Base-by-base conservation (phyloP, 371 early-diverging fungal species). In the Syncephalis fuscata region DNA sequence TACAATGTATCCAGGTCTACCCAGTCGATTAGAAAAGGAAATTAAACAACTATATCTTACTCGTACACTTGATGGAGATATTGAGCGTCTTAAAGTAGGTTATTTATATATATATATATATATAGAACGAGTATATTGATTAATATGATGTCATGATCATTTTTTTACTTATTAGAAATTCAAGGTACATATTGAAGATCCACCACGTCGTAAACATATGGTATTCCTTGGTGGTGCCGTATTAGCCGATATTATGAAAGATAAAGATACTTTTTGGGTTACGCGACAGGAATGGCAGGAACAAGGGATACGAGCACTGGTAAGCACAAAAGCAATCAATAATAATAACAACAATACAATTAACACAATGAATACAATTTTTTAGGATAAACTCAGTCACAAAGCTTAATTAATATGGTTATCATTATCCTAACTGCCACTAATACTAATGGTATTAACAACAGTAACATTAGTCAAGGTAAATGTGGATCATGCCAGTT, bases 211-310 rank as follows among this genome's bases (percentile, higher is more conserved):
- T 64, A 91, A 86, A 65, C 95, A 97, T 63, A 90, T 92, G 83
- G 98, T 97, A 9, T 97, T 92, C 69, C 66, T 92, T 48, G 98
- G 98, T 60, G 98, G 98, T 37, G 92, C 98, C 48, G 95, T 97
- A 15, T 69, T 97, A 54, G 95, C 91, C 39, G 86, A 92, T 56
- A 84, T 94, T 48, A 85, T 93, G 88, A 88, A 92, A 68, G 70
- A 88, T 66, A 82, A 84, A 52, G 86, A 86, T 40, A 59, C 68
- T 4, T 83, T 88, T 68, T 97, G 98, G 98, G 78, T 97, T 38
- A 76, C 92, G 32, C 88, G 84, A 65, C 66, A 71, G 56, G 98
- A 97, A 56, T 95, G 89, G 88, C 82, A 84, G 36, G 98, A 95
- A 63, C 72, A 81, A 55, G 98, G 98, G 43, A 68, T 74, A 19